phyloP scores from a whole-genome alignment of 257 asterid species.

The Solanum pinnatisectum region DNA sequence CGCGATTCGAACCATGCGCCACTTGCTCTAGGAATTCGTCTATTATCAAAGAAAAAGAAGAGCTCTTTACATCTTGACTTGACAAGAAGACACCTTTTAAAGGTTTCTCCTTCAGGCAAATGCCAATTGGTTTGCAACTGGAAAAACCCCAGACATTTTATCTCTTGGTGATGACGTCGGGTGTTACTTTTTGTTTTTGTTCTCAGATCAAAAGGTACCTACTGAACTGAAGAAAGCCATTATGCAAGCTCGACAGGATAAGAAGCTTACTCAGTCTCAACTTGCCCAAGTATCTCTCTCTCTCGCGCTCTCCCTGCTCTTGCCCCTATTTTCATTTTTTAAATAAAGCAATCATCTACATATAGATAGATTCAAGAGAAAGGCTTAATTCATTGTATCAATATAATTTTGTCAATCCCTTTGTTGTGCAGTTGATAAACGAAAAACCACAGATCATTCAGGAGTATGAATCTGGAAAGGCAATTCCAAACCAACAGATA shows the following conservation, averaged over 20 bases:
- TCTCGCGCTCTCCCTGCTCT: neutral
- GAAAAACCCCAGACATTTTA: neutral
- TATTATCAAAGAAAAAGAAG: neutral
- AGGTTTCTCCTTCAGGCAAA: neutral
- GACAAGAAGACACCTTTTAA: neutral
- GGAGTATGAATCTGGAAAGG: slow-evolving; percentile 61
- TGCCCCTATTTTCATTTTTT: neutral
- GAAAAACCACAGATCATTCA: slow-evolving; percentile 50
- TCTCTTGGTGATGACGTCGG: neutral
- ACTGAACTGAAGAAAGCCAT: slow-evolving; percentile 75
- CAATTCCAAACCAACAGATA: slow-evolving; percentile 63
- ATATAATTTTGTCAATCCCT: neutral
- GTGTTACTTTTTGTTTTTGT: neutral
- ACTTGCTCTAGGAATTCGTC: neutral
- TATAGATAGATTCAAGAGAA: neutral
- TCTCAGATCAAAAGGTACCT: slow-evolving; percentile 79
- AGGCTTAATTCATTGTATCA: neutral
- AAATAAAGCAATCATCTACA: neutral
- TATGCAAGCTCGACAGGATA: slow-evolving; percentile 80
- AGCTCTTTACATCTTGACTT: neutral
- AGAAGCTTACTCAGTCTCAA: slow-evolving; percentile 83
- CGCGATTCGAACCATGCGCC: neutral
- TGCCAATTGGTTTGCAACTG: neutral
- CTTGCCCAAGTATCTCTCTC: slow-evolving; percentile 59
- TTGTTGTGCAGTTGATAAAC: slow-evolving; percentile 48